Percentiles rank a stretch among this genome's conserved stretches.
Conservation (phyloP, 2,329 filamentous ascomycete genomes). For the Lasiodiplodia gonubiensis region DNA sequence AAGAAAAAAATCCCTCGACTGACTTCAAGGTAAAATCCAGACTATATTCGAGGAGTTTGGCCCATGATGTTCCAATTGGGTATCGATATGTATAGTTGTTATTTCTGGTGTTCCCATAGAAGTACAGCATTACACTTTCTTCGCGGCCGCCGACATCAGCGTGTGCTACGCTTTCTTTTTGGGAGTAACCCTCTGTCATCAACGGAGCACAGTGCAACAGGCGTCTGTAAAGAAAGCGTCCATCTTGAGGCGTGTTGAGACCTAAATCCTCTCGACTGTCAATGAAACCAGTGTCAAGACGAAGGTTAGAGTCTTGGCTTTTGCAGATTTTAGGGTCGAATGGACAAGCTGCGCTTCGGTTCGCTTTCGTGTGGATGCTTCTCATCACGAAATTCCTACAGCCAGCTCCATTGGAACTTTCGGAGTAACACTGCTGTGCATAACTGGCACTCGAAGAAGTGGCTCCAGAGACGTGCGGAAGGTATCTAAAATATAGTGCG, state of each 20-base stretch:
- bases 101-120: background rate
- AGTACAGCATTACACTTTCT: background rate
- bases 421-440: constrained; percentile 9
- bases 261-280: constrained; percentile 34
- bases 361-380: constrained; percentile 15
- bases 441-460: background rate
- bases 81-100: no score
- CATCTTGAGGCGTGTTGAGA: constrained; percentile 32
- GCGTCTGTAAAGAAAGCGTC: constrained; percentile 28
- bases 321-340: constrained; percentile 31
- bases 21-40: no score
- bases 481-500: background rate
- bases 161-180: background rate
- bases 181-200: background rate
- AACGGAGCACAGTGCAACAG: constrained; percentile 30
- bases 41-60: no score
- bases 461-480: background rate
- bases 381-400: constrained; percentile 26
- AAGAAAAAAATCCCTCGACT: no score
- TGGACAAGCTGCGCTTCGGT: constrained; percentile 30
- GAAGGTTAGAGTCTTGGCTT: constrained; percentile 29
- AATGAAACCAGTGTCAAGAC: constrained; percentile 33
- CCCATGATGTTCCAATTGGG: no score
- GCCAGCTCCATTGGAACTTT: background rate
- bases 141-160: background rate